These are phyloP conservation scores for Cyphellophora attinorum DNA, from an alignment of 2,329 filamentous ascomycete genomes.

Conservation along the genomic window DNA sequence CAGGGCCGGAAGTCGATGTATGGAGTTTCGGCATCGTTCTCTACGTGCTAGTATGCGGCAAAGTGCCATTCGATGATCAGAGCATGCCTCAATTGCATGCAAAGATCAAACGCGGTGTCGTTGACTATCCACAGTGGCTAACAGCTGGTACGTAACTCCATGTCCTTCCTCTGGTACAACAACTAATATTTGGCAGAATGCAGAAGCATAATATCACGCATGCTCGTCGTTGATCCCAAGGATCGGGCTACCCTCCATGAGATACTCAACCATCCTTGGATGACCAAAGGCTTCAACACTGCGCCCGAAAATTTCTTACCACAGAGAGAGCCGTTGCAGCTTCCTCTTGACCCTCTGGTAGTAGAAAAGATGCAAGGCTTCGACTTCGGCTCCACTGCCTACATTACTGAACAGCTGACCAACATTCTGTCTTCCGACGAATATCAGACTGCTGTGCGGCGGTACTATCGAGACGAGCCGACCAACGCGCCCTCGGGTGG, in stretches of 20 bases:
- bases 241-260: slow-evolving; percentile 79
- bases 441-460: slow-evolving; percentile 74
- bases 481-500: slow-evolving; percentile 47
- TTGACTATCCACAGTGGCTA: slow-evolving; percentile 92
- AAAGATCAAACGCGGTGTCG: slow-evolving; percentile 94
- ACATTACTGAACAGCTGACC: slow-evolving; percentile 70
- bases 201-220: slow-evolving; percentile 80
- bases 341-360: slow-evolving; percentile 74
- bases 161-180: slow-evolving; percentile 1
- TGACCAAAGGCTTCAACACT: slow-evolving; percentile 79
- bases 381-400: slow-evolving; percentile 83
- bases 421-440: slow-evolving; percentile 88
- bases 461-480: slow-evolving; percentile 58
- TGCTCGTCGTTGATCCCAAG: slow-evolving; percentile 90
- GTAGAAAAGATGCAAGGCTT: slow-evolving; percentile 95
- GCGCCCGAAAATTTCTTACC: slow-evolving; percentile 87
- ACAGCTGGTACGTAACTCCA: slow-evolving; percentile 59
- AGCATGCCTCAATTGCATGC: slow-evolving; percentile 97
- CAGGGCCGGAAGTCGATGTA: slow-evolving; percentile 89
- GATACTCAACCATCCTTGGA: slow-evolving; percentile 93
- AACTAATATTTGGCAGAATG: slow-evolving; percentile 59
- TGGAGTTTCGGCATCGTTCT: slow-evolving; percentile 99
- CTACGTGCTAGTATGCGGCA: slow-evolving; percentile 93
- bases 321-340: slow-evolving; percentile 68
- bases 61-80: slow-evolving; percentile 97